Evolutionary conservation across 257 asterid species (phyloP).

Genomic region (Forsythia viridissima): DNA sequence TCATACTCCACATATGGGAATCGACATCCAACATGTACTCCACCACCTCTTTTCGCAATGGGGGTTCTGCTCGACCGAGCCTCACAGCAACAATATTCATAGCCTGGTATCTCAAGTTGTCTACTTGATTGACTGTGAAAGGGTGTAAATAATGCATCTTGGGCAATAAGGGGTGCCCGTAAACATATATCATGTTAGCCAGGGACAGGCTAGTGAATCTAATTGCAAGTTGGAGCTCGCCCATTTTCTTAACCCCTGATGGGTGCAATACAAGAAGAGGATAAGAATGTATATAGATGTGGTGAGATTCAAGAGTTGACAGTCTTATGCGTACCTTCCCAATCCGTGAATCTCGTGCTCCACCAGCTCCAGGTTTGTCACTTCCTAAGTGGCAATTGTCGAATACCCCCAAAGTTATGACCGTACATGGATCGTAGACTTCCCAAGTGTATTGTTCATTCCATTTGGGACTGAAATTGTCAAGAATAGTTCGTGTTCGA

Average conservation of each 20-base stretch:
- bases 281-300: not conserved
- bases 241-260: not conserved
- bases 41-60: conserved; percentile 70
- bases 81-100: conserved; percentile 66
- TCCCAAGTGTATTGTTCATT: conserved; percentile 87
- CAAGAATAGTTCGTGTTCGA: conserved; percentile 66
- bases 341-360: conserved; percentile 47
- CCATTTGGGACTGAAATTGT: conserved; percentile 63
- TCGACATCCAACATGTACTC: conserved; percentile 76
- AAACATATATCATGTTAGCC: conserved; percentile 50
- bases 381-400: conserved; percentile 63
- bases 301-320: not conserved
- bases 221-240: not conserved
- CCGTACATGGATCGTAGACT: conserved; percentile 81
- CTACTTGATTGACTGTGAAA: conserved; percentile 65
- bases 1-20: conserved; percentile 85
- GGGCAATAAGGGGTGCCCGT: conserved; percentile 63
- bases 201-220: conserved; percentile 6
- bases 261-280: not conserved
- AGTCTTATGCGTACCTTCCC: conserved; percentile 70
- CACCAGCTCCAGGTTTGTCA: conserved; percentile 26
- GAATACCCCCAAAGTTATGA: conserved; percentile 66
- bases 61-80: conserved; percentile 76
- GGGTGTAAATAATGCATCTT: conserved; percentile 81
- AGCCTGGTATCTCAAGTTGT: conserved; percentile 65